Percentiles rank a stretch among this genome's conserved stretches.
These are phyloP conservation scores for Beauveria varroae DNA, from an alignment of 2,329 filamentous ascomycete genomes.

Conservation along the genomic window DNA sequence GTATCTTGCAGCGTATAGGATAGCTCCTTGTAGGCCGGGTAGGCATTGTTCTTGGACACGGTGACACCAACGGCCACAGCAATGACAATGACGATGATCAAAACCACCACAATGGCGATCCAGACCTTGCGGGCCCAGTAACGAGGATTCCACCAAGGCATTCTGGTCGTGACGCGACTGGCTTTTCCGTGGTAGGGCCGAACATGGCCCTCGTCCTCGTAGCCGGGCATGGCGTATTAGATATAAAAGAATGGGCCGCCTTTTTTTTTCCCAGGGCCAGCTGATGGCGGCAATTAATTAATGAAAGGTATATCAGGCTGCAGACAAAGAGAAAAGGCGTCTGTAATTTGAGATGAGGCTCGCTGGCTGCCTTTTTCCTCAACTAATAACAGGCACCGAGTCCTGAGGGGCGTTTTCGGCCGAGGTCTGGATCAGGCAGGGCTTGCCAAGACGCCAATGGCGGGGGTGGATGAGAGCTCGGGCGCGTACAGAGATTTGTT, in stretches of 20 bases:
- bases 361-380: not conserved
- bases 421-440: not conserved
- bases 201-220: conserved; percentile 19
- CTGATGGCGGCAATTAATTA: too few species aligned
- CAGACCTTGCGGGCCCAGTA: conserved; percentile 48
- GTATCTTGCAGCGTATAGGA: conserved; percentile 41
- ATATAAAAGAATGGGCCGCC: not conserved
- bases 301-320: too few species aligned
- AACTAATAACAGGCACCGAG: not conserved
- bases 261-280: too few species aligned
- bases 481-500: not conserved
- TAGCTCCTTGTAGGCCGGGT: conserved; percentile 41
- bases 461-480: not conserved
- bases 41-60: conserved; percentile 31
- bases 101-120: conserved; percentile 31
- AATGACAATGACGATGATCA: conserved; percentile 39
- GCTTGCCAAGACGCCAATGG: conserved; percentile 1
- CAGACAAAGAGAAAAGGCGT: not conserved
- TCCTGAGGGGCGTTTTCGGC: not conserved
- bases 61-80: conserved; percentile 39
- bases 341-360: not conserved
- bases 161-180: conserved; percentile 17
- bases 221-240: not conserved
- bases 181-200: conserved; percentile 13
- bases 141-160: conserved; percentile 38